Evolutionary conservation across 306 rosid genomes (phyloP), one percentile per base, ranked within the genome.

Genomic region (Dryas drummondii): DNA sequence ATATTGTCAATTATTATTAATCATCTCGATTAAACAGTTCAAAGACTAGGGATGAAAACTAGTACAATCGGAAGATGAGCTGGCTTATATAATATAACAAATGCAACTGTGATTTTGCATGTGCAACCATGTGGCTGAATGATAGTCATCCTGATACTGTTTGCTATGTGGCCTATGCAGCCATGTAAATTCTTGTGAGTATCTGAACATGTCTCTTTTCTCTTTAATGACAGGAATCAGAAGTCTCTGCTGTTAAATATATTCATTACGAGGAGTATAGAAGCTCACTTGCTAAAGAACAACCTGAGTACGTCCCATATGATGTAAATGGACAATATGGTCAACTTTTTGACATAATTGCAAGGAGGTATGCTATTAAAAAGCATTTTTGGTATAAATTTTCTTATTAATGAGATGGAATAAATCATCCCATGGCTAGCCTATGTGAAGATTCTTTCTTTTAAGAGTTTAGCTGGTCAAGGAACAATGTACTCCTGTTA

Each of bases 221-320:
- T 66, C 59, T 80, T 55, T 41, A 50, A 47, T 84, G 80, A 61
- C 72, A 91, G 98, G 97, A 94, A 87, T 10, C 87, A 9, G 98
- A 94, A 88, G 97, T 94, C 55, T 91, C 98, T 74, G 97, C 93
- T 55, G 93, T 91, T 82, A 94, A 94, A 82, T 94, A 94, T 78
- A 85, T 94, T 40, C 51, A 79, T 78, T 94, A 90, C 68, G 84
- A 79, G 76, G 94, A 91, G 81, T 94, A 91, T 75, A 88, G 77
- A 84, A 81, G 66, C 59, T 69, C 86, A 77, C 89, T 94, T 57
- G 89, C 91, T 61, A 85, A 86, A 64, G 88, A 83, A 82, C 93
- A 91, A 88, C 86, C 90, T 56, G 87, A 73, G 0, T 91, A 87
- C 68, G 96, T 88, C 59, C 97, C 96, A 22, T 84, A 86, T 59